Conservation (phyloP, 257 asterid species). For the Nicotiana benthamiana region DNA sequence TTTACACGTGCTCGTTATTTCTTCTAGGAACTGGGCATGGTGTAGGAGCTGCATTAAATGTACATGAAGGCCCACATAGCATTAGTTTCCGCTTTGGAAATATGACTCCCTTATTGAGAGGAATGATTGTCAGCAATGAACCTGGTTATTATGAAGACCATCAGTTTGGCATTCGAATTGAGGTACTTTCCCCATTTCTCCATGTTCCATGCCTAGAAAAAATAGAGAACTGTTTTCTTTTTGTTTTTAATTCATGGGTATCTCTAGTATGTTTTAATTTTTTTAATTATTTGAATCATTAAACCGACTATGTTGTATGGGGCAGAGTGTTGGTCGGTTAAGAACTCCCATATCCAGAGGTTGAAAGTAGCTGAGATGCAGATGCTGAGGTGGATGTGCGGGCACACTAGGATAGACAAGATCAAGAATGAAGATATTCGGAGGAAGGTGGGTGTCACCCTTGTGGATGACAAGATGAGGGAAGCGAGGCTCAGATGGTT, state of each 20-base stretch:
- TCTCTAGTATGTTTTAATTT: neutral
- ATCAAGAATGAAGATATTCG: no score
- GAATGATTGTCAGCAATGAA: slow-evolving; percentile 98
- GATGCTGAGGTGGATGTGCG: no score
- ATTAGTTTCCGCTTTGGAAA: slow-evolving; percentile 95
- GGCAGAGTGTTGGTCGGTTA: no score
- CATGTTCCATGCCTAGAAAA: neutral
- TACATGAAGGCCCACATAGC: slow-evolving; percentile 99
- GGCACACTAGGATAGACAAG: no score
- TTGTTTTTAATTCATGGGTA: neutral
- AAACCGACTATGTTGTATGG: no score
- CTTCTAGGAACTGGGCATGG: slow-evolving; percentile 94
- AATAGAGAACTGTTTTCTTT: neutral
- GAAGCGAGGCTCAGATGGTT: no score
- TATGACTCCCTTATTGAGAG: slow-evolving; percentile 78
- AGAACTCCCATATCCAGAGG: no score
- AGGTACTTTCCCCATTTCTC: slow-evolving; percentile 39
- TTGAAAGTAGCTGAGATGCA: no score
- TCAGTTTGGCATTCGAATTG: slow-evolving; percentile 92
- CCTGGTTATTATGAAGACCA: slow-evolving; percentile 99
- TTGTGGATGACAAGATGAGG: no score
- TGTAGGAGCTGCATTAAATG: slow-evolving; percentile 97
- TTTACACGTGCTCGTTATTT: neutral
- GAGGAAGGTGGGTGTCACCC: no score
- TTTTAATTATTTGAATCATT: neutral